Evolutionary conservation across 2,329 filamentous ascomycete genomes (phyloP).

Genomic region (Aspergillus fischeri): DNA sequence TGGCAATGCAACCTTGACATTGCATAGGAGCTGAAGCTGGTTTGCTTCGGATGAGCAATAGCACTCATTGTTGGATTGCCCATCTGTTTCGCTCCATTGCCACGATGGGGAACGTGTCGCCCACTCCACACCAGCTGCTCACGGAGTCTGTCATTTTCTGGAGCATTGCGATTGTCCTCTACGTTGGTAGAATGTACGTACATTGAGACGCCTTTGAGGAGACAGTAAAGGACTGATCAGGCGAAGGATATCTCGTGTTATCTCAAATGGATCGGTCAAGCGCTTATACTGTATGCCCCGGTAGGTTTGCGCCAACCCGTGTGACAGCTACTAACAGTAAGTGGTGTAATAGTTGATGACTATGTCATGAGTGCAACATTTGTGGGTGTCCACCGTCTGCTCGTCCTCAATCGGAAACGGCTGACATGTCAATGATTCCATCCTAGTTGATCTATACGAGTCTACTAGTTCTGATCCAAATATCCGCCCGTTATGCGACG

Average conservation of each 20-base stretch:
- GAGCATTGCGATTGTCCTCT: slow-evolving; percentile 27
- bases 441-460: slow-evolving; percentile 31
- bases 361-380: slow-evolving; percentile 36
- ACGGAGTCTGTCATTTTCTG: slow-evolving; percentile 28
- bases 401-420: background rate
- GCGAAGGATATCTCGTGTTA: slow-evolving; percentile 15
- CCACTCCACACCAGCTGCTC: slow-evolving; percentile 26
- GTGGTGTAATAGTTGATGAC: slow-evolving; percentile 29
- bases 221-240: background rate
- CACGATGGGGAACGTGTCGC: slow-evolving; percentile 27
- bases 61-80: background rate
- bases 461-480: slow-evolving; percentile 34
- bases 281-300: slow-evolving; percentile 23
- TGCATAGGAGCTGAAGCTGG: background rate
- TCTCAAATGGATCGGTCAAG: slow-evolving; percentile 26
- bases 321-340: background rate
- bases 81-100: background rate
- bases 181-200: slow-evolving; percentile 27
- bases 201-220: slow-evolving; percentile 1
- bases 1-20: background rate
- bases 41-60: background rate
- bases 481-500: slow-evolving; percentile 34
- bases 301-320: background rate
- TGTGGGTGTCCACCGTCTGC: slow-evolving; percentile 22
- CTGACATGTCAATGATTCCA: background rate